These are phyloP conservation scores for Candida quercuum DNA, from an alignment of 805 yeast genomes.

Conservation along the genomic window DNA sequence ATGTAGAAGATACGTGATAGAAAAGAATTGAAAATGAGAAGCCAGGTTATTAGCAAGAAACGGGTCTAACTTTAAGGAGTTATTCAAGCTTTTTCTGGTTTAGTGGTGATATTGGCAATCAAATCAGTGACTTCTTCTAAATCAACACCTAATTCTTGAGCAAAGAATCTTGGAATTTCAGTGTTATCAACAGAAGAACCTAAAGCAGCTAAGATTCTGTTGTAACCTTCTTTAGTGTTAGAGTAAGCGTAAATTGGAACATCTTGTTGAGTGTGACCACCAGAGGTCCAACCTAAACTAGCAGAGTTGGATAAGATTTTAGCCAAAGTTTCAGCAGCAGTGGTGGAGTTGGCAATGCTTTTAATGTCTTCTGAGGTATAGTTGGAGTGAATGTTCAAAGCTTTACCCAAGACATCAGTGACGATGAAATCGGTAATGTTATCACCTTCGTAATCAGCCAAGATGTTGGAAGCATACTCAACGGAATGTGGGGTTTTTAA, in stretches of 20 bases:
- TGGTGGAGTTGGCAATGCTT: conserved; percentile 30
- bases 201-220: conserved; percentile 41
- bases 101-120: conserved; percentile 37
- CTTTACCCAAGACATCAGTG: conserved; percentile 43
- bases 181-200: conserved; percentile 83
- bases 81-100: not conserved
- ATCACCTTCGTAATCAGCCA: conserved; percentile 30
- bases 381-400: conserved; percentile 17
- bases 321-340: conserved; percentile 44
- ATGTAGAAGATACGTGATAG: not conserved
- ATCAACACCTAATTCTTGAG: conserved; percentile 41
- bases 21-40: not conserved
- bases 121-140: conserved; percentile 43
- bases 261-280: conserved; percentile 93
- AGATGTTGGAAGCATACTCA: conserved; percentile 51
- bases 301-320: conserved; percentile 69
- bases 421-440: conserved; percentile 41
- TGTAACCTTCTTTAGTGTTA: conserved; percentile 44
- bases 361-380: conserved; percentile 43
- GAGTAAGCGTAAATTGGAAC: conserved; percentile 83
- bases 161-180: conserved; percentile 77
- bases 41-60: not conserved
- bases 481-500: conserved; percentile 66
- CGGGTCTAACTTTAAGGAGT: not conserved
- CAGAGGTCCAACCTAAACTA: conserved; percentile 91